Evolutionary conservation across 2,329 filamentous ascomycete species (phyloP), one percentile per base, ranked within the genome.

Genomic region (Drechslerella stenobrocha): DNA sequence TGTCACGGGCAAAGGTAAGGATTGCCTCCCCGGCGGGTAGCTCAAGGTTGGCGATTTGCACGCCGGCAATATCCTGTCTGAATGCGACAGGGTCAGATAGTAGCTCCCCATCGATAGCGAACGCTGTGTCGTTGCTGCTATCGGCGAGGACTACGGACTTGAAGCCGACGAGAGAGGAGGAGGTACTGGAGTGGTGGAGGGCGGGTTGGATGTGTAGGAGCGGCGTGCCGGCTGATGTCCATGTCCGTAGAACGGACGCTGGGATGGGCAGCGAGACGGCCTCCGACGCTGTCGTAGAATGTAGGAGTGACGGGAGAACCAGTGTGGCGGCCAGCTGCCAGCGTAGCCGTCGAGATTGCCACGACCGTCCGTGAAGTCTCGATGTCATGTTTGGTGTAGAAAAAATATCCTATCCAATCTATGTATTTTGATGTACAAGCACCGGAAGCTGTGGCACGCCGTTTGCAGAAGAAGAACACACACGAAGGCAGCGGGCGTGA

Each of bases 151-250:
- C 53, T 2, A 60, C 30, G n/a, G 63, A 59, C 44, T 50, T 55
- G 35, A 67, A 67, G 44, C 23, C 50, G 48, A 60, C 5, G 11
- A 55, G 34, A 11, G 55, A 51, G 0, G 42, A 20, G 13, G 60
- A 24, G 15, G 47, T 40, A 9, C 44, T 59, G 23, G 48, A 50
- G 26, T 59, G 53, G 50, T 67, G 46, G 28, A 67, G 52, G 4
- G 63, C 45, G 2, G 55, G 63, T 51, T 67, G 63, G 26, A 67
- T 55, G 35, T 67, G 63, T 4, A 67, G 30, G 23, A 67, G 51
- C 7, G 63, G 63, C 35, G 48, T 67, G 13, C 55, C 55, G 18
- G 63, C 44, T 40, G 63, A 53, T 5, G 48, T 67, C 44, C 52
- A 59, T 1, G 63, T 67, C 44, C 53, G 55, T 22, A 67, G 56